Base-by-base conservation (phyloP, 192 early-diverging fungal species). In the Backusella tarrabulga region DNA sequence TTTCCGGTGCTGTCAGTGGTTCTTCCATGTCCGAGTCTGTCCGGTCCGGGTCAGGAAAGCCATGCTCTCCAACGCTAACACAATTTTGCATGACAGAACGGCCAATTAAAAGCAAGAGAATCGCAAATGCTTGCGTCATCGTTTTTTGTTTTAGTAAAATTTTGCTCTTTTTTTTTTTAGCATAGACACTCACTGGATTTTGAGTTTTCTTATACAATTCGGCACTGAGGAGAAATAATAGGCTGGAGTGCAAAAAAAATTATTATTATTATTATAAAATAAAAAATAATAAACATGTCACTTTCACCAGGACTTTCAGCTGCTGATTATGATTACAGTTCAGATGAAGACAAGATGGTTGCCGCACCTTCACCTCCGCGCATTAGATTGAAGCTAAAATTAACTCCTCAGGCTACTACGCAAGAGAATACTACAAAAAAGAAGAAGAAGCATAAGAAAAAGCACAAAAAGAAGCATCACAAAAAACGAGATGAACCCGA, bases 321-420 rank as follows among this genome's bases (percentile, higher is more conserved):
- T 42, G 63, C 72, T 56, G 79, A 76, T 29, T 60, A 71, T 40
- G 75, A 80, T 56, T 36, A 70, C 29, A 76, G 75, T 34, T 76
- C 74, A 63, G 79, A 80, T 67, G 70, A 52, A 56, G 35, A 76
- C 19, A 46, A 54, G 14, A 23, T 75, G 0, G 69, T 32, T 8
- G 3, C 67, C 32, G 42, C 56, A 9, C 70, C 74, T 21, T 26
- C 67, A 14, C 52, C 29, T 34, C 44, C 75, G 17, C 78, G 71
- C 34, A 75, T 76, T n/a, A 80, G 71, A 68, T 36, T 80, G 19
- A 80, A 80, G 63, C 34, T 80, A 15, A 72, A 70, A 38, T 38
- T 80, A n/a, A 80, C 76, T 67, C 79, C 69, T 54, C 67, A 70
- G 9, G 3, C 56, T 9, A 14, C 52, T 8, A 32, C 32, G 32